Base-by-base conservation (phyloP, 306 rosid species). In the Corylus americana region DNA sequence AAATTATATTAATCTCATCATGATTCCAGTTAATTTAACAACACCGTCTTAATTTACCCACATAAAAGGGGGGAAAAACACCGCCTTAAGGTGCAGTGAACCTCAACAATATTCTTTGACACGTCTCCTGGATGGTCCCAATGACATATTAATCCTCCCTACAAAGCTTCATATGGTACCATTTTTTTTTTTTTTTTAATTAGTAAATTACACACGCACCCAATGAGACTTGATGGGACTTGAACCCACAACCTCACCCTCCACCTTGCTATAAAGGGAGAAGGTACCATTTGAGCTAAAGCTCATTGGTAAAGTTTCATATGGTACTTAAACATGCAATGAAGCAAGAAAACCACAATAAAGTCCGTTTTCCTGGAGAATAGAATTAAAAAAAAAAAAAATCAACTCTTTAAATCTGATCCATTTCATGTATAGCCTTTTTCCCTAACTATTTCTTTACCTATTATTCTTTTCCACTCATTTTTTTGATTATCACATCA, bases 21-120 rank as follows among this genome's bases (percentile, higher is more conserved):
- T 31, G 57, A 12, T 20, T 59, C 82, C 53, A 1, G 55, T 57
- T 70, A 74, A 71, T 42, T 51, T 57, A 61, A 47, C 4, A 81
- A 11, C 25, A 11, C 25, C 25, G 25, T 22, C 25, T 22, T 22
- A 22, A 22, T 22, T 29, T 29, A 29, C 31, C 31, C 31, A 29
- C 31, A 2, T 29, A 29, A 2, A 2, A 2, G 31, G 1, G 31
- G 31, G 49, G 49, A 45, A 5, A 1, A 45, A 45, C 7, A 45
- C 44, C 47, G 4, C 55, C 75, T 63, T 31, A 31, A 31, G 31
- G 31, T 7, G 44, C 48, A 66, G 71, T 18, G 7, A 67, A 42
- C 14, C 72, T n/a, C 49, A 67, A 39, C 49, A 42, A 18, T 18
- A 48, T 67, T 39, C 44, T 12, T 29, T 17, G 8, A 42, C 45